Evolutionary conservation across 2,329 filamentous ascomycete genomes (phyloP), one percentile per base, ranked within the genome.

Genomic region (Trichoderma citrinoviride): DNA sequence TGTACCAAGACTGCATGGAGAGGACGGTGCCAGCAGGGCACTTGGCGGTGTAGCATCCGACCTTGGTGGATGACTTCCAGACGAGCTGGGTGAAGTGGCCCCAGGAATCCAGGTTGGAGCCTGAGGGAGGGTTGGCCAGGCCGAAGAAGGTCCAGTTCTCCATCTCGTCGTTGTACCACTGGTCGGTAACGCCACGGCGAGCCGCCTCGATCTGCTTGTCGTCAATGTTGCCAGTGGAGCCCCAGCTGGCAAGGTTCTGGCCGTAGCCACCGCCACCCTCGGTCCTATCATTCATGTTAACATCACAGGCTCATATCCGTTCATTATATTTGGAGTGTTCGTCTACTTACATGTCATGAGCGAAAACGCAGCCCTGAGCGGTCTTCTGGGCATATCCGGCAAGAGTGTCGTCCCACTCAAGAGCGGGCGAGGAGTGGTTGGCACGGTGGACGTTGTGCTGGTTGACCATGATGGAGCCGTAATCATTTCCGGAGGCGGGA

Each of bases 111-210:
- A 93, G 91, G 76, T 84, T 76, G 75, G 73, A 71, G 82, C 86
- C 86, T 72, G 85, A 77, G 27, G 90, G 89, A 25, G 76, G 73
- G 73, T 81, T 82, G 65, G 77, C 73, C 70, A 81, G 64, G 68
- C 87, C 89, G 73, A 90, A 95, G 74, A 78, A 81, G 61, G 79
- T 76, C 77, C 83, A 88, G 72, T 78, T 78, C 68, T 75, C 74
- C 71, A 90, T 81, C 78, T 97, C 92, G 72, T 85, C 85, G 76
- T 95, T 92, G 85, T 97, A 97, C 92, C 95, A 97, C 79, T 89
- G 82, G 75, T 94, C 85, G 72, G 88, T 91, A 74, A 94, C 88
- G 70, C 90, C 87, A 68, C 84, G 81, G 61, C 87, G 86, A 68
- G 91, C 82, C 53, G 87, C 84, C 66, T 76, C 78, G 69, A 88